Percentiles rank a stretch among this genome's conserved stretches.
Evolutionary conservation across 2,329 filamentous ascomycete genomes (phyloP).

Genomic region (Cyclaneusma minus): DNA sequence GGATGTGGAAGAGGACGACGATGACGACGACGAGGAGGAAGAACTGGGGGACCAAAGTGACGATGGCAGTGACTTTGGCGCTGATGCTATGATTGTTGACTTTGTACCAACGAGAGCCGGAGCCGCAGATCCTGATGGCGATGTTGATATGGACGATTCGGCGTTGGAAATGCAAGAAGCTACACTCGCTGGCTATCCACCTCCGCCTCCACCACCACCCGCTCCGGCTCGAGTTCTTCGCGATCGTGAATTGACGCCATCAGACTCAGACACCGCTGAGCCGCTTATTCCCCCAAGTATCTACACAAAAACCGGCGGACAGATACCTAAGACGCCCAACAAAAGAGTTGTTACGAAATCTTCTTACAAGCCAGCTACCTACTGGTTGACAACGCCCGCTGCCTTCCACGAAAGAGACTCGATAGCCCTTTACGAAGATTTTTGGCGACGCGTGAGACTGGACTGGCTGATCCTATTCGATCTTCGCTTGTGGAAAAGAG

Average conservation of each 20-base stretch:
- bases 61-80: slow-evolving; percentile 8
- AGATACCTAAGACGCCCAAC: slow-evolving; percentile 72
- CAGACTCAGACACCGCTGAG: slow-evolving; percentile 58
- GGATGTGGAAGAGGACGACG: slow-evolving; percentile 22
- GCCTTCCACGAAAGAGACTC: slow-evolving; percentile 47
- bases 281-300: slow-evolving; percentile 45
- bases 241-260: slow-evolving; percentile 50
- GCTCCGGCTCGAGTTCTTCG: slow-evolving; percentile 26
- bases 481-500: slow-evolving; percentile 89
- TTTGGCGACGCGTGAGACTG: slow-evolving; percentile 76
- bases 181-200: slow-evolving; percentile 60
- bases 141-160: slow-evolving; percentile 42
- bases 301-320: slow-evolving; percentile 48
- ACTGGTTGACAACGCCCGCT: slow-evolving; percentile 75
- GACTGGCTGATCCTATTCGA: slow-evolving; percentile 95
- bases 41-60: no score
- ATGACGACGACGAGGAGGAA: slow-evolving; percentile 27
- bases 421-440: slow-evolving; percentile 63
- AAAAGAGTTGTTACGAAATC: slow-evolving; percentile 19
- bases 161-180: slow-evolving; percentile 63
- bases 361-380: slow-evolving; percentile 52
- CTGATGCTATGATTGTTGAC: slow-evolving; percentile 12
- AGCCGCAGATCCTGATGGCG: slow-evolving; percentile 26
- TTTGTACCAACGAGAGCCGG: slow-evolving; percentile 4
- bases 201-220: slow-evolving; percentile 48